These are phyloP conservation scores for Tardiomyces blankii DNA, from an alignment of 1,139 yeast species.

Conservation along the genomic window DNA sequence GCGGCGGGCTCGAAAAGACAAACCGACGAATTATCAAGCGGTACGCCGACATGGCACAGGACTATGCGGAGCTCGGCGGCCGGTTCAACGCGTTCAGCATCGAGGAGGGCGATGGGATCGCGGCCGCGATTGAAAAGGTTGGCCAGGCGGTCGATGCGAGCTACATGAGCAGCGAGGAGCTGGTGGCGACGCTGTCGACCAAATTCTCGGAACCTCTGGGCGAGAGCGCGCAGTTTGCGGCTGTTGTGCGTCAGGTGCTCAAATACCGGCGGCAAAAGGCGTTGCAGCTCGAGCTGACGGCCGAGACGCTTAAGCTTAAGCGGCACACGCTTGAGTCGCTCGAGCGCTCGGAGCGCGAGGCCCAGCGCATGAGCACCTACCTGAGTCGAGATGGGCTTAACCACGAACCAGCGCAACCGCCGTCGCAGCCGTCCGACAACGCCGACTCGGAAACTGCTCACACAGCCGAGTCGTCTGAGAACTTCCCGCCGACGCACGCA, in stretches of 20 bases:
- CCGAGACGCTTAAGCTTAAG: constrained; percentile 39
- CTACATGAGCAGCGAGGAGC: constrained; percentile 51
- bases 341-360: constrained; percentile 32
- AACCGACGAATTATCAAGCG: constrained; percentile 56
- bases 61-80: constrained; percentile 60
- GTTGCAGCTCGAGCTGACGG: constrained; percentile 52
- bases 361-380: constrained; percentile 28
- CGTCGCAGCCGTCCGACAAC: constrained; percentile 1
- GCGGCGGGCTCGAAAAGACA: constrained; percentile 48
- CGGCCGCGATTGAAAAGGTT: constrained; percentile 52
- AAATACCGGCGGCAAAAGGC: constrained; percentile 62
- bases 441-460: not conserved
- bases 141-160: constrained; percentile 77
- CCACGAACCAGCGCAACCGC: not conserved
- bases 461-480: not conserved
- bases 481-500: not conserved
- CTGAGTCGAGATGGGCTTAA: constrained; percentile 16
- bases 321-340: constrained; percentile 25
- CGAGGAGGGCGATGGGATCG: constrained; percentile 39
- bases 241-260: constrained; percentile 53
- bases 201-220: constrained; percentile 76
- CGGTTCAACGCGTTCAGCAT: constrained; percentile 65
- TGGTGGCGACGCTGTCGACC: constrained; percentile 60
- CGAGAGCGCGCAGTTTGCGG: constrained; percentile 70
- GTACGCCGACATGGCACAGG: constrained; percentile 52